Conservation (phyloP, 1,284 basidiomycete genomes). For the Xanthoconium separans region DNA sequence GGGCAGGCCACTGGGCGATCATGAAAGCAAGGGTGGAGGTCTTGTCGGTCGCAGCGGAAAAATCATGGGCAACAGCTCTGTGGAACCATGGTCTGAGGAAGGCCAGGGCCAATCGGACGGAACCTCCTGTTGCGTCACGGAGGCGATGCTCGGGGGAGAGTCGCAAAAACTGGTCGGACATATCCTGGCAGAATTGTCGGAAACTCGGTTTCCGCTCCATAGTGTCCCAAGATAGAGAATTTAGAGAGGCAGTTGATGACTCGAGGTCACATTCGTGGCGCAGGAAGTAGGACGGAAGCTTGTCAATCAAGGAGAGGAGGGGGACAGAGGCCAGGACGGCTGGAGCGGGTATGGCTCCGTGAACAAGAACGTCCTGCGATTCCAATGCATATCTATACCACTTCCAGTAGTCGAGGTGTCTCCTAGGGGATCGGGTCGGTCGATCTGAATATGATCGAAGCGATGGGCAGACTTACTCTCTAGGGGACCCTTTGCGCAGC, state of each 20-base stretch:
- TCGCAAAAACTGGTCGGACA: conserved; percentile 59
- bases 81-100: conserved; percentile 71
- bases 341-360: conserved; percentile 61
- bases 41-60: conserved; percentile 45
- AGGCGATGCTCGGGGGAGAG: conserved; percentile 53
- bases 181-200: conserved; percentile 67
- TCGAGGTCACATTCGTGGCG: conserved; percentile 37
- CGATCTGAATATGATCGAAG: not conserved
- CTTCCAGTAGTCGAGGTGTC: conserved; percentile 64
- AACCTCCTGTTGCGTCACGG: conserved; percentile 62
- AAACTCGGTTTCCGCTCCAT: conserved; percentile 57
- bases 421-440: conserved; percentile 38
- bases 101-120: conserved; percentile 61
- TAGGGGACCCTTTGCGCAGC: conserved; percentile 47
- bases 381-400: conserved; percentile 74
- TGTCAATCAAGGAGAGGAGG: conserved; percentile 57
- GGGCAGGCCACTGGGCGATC: conserved; percentile 68
- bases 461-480: conserved; percentile 46
- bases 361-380: conserved; percentile 70
- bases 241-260: conserved; percentile 41
- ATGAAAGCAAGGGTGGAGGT: conserved; percentile 54
- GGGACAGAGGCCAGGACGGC: conserved; percentile 70
- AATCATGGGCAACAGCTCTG: conserved; percentile 46
- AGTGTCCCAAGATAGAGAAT: conserved; percentile 59
- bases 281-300: conserved; percentile 70